Evolutionary conservation across 1,284 basidiomycete genomes (phyloP).

Genomic region (Malassezia brasiliensis): DNA sequence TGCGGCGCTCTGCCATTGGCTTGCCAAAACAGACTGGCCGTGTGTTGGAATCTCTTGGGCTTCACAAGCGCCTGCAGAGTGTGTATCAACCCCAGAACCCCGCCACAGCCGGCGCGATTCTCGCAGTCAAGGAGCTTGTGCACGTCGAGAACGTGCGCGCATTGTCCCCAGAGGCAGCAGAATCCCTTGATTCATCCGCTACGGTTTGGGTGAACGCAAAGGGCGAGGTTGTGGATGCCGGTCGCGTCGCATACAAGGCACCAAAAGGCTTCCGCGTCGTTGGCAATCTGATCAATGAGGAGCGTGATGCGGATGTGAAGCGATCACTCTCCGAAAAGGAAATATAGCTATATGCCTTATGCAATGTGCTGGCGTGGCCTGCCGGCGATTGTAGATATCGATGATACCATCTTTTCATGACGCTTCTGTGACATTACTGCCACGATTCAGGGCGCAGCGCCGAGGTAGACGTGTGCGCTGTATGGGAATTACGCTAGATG

Average conservation of each 20-base stretch:
- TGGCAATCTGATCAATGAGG: constrained; percentile 39
- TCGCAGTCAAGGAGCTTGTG: constrained; percentile 74
- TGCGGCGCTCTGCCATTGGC: constrained; percentile 69
- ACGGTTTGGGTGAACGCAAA: constrained; percentile 41
- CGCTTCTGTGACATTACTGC: no score
- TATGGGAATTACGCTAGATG: not conserved
- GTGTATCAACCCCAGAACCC: constrained; percentile 66
- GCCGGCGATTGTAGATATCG: not conserved
- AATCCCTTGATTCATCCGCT: constrained; percentile 21
- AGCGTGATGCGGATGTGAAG: constrained; percentile 21
- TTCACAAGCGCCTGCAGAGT: constrained; percentile 68
- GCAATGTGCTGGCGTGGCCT: not conserved
- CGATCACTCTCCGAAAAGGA: not conserved
- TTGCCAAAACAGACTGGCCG: constrained; percentile 62
- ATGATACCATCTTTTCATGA: not conserved
- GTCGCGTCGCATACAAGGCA: constrained; percentile 36
- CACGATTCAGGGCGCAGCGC: no score
- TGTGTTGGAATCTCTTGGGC: constrained; percentile 64
- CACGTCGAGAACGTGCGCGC: constrained; percentile 65
- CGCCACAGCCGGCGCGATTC: constrained; percentile 68
- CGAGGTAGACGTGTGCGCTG: not conserved
- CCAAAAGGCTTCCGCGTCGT: constrained; percentile 42
- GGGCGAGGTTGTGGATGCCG: constrained; percentile 44
- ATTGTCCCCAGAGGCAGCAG: constrained; percentile 10
- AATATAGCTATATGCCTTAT: not conserved